phyloP scores from a whole-genome alignment of 1,284 basidiomycete genomes.

The Farysia itapuensis region DNA sequence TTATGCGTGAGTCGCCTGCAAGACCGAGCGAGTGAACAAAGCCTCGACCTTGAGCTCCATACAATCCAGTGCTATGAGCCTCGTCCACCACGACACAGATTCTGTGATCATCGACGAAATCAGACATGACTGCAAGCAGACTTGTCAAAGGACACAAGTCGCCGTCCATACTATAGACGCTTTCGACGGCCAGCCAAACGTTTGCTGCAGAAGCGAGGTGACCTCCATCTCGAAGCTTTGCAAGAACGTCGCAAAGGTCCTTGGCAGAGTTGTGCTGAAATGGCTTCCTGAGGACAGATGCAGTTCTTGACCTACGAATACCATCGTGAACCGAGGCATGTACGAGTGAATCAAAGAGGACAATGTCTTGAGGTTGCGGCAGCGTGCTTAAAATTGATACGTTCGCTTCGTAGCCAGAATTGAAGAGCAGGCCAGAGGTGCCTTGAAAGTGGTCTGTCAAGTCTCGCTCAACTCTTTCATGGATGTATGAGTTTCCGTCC shows the following conservation, averaged over 20 bases:
- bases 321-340: constrained; percentile 93
- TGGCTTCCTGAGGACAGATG: constrained; percentile 7
- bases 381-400: constrained; percentile 81
- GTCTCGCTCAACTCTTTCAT: constrained; percentile 42
- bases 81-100: constrained; percentile 72
- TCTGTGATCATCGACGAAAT: constrained; percentile 64
- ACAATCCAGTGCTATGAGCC: constrained; percentile 75
- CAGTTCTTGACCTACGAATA: constrained; percentile 71
- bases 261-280: constrained; percentile 24
- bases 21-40: constrained; percentile 35
- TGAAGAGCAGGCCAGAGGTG: constrained; percentile 73
- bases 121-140: constrained; percentile 69
- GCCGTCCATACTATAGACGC: constrained; percentile 93
- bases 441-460: constrained; percentile 42
- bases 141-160: constrained; percentile 76
- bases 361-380: constrained; percentile 75
- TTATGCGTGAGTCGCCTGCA: constrained; percentile 11
- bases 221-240: constrained; percentile 1
- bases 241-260: constrained; percentile 11
- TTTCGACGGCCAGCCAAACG: constrained; percentile 74
- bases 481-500: constrained; percentile 68
- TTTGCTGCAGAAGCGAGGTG: constrained; percentile 15
- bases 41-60: constrained; percentile 60
- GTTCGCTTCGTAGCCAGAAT: constrained; percentile 93
- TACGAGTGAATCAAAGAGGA: constrained; percentile 84